These are phyloP conservation scores for Lobosporangium transversale DNA, from an alignment of 192 early-diverging fungal species.

Conservation along the genomic window DNA sequence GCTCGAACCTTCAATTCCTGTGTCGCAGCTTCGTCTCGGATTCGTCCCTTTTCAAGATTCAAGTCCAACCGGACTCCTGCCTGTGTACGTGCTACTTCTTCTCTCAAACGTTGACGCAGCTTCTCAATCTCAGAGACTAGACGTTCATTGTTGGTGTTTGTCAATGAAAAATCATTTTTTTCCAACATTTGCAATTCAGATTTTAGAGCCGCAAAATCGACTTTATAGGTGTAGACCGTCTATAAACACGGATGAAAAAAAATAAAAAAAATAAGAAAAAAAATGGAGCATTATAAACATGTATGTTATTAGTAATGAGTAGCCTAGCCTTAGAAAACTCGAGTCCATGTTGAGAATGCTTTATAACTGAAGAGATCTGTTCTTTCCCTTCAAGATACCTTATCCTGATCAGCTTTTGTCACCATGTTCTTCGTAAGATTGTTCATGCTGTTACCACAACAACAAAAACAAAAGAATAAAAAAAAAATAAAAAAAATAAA, in stretches of 20 bases:
- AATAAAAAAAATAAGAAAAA: background rate
- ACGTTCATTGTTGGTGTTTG: conserved; percentile 84
- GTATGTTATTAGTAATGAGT: background rate
- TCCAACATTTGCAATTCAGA: conserved; percentile 89
- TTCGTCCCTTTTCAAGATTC: conserved; percentile 88
- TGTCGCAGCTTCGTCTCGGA: conserved; percentile 83
- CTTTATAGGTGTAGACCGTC: conserved; percentile 86
- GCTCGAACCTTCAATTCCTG: conserved; percentile 89
- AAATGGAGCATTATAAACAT: background rate
- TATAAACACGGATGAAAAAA: conserved; percentile 15
- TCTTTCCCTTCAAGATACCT: no score
- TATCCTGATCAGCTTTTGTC: conserved; percentile 85
- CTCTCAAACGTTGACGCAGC: conserved; percentile 80
- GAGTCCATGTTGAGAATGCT: no score
- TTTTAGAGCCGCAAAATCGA: conserved; percentile 89
- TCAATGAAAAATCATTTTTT: conserved; percentile 87
- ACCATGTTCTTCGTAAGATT: conserved; percentile 73
- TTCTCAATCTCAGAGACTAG: conserved; percentile 85
- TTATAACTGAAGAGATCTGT: no score
- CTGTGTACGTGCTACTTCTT: conserved; percentile 87
- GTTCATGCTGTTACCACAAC: conserved; percentile 59
- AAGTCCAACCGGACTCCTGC: conserved; percentile 87
- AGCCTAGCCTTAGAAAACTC: no score
- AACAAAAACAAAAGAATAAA: conserved; percentile 4
- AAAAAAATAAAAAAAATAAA: conserved; percentile 6